These are phyloP conservation scores for Penicillium sp. DNA, from an alignment of 2,329 filamentous ascomycete genomes.

Conservation along the genomic window DNA sequence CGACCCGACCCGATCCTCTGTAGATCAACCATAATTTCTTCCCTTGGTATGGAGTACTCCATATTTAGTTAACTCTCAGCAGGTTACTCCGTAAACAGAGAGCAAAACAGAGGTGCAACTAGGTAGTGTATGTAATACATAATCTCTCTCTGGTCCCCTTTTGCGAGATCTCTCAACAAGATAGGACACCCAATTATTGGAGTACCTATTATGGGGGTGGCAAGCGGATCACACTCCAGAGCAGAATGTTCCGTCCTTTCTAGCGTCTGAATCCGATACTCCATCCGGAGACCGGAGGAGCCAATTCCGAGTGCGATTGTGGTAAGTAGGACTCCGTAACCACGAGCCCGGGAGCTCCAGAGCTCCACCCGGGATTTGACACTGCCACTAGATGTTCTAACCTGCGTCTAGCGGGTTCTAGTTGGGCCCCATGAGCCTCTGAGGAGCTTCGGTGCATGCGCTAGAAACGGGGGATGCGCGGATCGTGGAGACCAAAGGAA, in stretches of 20 bases:
- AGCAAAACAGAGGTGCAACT: neutral
- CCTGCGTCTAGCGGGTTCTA: conserved; percentile 29
- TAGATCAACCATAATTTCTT: neutral
- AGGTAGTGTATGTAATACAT: neutral
- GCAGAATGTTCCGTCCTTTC: conserved; percentile 1
- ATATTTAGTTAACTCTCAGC: neutral
- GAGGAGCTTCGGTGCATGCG: conserved; percentile 10
- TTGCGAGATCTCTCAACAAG: neutral
- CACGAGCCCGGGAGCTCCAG: conserved; percentile 1
- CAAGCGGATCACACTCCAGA: neutral
- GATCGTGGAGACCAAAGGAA: conserved; percentile 18
- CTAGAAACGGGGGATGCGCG: conserved; percentile 20
- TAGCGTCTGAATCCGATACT: conserved; percentile 1
- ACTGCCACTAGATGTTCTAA: conserved; percentile 24
- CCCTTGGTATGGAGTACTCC: neutral
- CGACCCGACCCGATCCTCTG: neutral
- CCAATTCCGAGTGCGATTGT: neutral
- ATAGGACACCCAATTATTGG: too few species aligned
- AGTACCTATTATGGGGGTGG: neutral
- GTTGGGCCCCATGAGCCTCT: conserved; percentile 13
- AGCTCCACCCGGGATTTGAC: conserved; percentile 18
- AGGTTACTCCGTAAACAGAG: neutral
- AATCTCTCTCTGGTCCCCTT: too few species aligned
- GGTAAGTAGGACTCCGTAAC: neutral
- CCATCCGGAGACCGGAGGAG: neutral